Conservation (phyloP, 78 protist species). For the Dictyostelium capitatum region DNA sequence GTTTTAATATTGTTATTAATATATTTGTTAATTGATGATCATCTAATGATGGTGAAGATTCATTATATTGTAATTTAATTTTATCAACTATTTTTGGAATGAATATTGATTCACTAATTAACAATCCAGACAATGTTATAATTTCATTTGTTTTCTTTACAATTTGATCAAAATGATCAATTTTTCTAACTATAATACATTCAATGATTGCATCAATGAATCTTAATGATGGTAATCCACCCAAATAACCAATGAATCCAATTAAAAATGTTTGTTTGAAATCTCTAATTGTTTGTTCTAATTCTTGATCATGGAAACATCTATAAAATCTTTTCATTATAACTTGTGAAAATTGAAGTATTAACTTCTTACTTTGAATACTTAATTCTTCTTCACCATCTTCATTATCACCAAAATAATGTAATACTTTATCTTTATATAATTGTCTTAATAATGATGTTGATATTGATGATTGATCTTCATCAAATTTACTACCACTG, state of each 20-base stretch:
- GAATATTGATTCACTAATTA: background rate
- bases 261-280: background rate
- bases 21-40: background rate
- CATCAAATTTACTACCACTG: background rate
- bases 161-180: background rate
- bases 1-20: background rate
- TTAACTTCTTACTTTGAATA: background rate
- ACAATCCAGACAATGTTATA: background rate
- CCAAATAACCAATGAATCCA: background rate
- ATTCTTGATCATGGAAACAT: slow-evolving; percentile 25
- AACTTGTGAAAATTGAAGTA: background rate
- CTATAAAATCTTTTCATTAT: slow-evolving; percentile 11
- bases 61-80: background rate
- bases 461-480: background rate
- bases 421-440: background rate
- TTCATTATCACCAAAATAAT: background rate
- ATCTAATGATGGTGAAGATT: background rate
- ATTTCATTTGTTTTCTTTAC: background rate
- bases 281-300: slow-evolving; percentile 23
- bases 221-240: background rate
- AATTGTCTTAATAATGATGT: background rate
- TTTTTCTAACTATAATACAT: background rate
- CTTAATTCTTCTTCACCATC: background rate
- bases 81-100: background rate
- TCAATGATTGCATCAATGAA: slow-evolving; percentile 44